Evolutionary conservation across 352 stramenopile genomes (phyloP), one percentile per base, ranked within the genome.

Genomic region (Pythium periplocum): DNA sequence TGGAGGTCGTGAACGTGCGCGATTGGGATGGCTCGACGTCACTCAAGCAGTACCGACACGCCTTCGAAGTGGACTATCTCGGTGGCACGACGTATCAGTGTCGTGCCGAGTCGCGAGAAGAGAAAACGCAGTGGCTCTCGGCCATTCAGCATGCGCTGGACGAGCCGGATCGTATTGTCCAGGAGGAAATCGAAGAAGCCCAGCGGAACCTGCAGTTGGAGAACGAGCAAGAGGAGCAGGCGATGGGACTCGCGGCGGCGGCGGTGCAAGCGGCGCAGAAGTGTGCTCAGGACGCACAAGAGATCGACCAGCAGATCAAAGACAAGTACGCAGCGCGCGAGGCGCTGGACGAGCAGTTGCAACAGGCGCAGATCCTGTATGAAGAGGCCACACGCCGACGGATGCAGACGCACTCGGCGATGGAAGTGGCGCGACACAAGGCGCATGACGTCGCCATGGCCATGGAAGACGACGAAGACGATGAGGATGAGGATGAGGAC

Each of bases 121-220:
- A 68, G 8, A 83, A 88, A 31, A 47, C 70, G 34, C 32, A 75
- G 30, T 92, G 82, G 82, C 56, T 90, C 11, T 46, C 62, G 9
- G 72, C 82, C 6, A 46, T 92, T 26, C 73, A 83, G 42, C 61
- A 85, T 53, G 81, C 75, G 12, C 62, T 92, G 17, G 75, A 87
- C 8, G 82, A 92, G 53, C 82, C 82, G 1, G 61, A 87, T 31
- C 82, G 82, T 2, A 78, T 92, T 45, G 71, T 81, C 1, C 65
- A 85, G 41, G 82, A 92, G 12, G 82, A 92, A 55, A 89, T 92
- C 52, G 69, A 83, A 4, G 77, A 90, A 30, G 75, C 73, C 2
- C 82, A 90, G 54, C 62, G 68, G 3, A 68, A 84, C 32, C 48
- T 92, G 0, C 35, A 69, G 12, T 32, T 57, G 0, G 77, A 89